Conservation (phyloP, 169 alveolate species). For the Cryptosporidium andersoni region DNA sequence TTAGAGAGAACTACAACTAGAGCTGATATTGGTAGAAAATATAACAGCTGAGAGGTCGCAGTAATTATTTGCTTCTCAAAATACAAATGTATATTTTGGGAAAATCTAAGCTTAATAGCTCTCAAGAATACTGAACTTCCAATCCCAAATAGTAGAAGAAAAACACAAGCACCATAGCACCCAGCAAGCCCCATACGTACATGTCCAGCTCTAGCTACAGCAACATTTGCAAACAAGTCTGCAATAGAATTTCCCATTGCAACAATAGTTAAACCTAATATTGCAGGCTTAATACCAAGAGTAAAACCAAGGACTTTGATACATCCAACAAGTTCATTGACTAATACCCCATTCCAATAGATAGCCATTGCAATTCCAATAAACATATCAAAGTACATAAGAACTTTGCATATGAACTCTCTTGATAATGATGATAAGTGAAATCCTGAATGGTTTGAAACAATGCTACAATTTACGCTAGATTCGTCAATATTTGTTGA, state of each 20-base stretch:
- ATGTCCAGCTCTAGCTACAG: conserved; percentile 70
- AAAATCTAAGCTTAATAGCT: conserved; percentile 39
- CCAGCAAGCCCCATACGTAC: conserved; percentile 72
- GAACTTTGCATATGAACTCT: conserved; percentile 5
- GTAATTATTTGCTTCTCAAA: conserved; percentile 65
- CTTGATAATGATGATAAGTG: conserved; percentile 14
- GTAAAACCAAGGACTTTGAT: conserved; percentile 61
- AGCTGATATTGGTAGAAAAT: conserved; percentile 66
- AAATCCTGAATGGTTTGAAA: background rate
- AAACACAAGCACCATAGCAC: conserved; percentile 68
- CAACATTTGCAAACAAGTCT: conserved; percentile 68
- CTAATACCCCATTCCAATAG: conserved; percentile 68
- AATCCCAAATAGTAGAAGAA: conserved; percentile 43
- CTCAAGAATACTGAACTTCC: conserved; percentile 65
- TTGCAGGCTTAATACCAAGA: conserved; percentile 64
- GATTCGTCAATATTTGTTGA: conserved; percentile 1
- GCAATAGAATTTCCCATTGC: conserved; percentile 72
- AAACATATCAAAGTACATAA: conserved; percentile 62
- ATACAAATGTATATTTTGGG: conserved; percentile 48
- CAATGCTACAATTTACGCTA: background rate
- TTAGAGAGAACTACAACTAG: conserved; percentile 61
- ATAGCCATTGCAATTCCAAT: conserved; percentile 57
- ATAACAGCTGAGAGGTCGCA: conserved; percentile 62
- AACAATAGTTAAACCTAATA: conserved; percentile 53
- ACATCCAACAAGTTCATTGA: conserved; percentile 62